Conservation (phyloP, 2,329 filamentous ascomycete species). For the Calcarisporium arbuscula region DNA sequence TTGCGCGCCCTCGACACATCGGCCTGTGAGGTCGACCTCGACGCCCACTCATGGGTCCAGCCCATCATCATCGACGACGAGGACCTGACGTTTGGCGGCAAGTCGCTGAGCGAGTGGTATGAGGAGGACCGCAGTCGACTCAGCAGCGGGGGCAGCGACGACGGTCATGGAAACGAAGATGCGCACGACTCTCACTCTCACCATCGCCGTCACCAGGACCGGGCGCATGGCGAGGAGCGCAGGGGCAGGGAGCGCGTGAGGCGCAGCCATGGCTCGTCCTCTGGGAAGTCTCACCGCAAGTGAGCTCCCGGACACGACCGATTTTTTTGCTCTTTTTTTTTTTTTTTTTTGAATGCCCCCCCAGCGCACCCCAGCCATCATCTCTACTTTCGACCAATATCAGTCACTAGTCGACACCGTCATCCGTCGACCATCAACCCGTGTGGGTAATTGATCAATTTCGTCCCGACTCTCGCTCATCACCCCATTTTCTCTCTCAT, state of each 20-base stretch:
- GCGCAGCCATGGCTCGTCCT: constrained; percentile 17
- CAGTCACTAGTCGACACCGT: not conserved
- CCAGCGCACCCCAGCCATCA: not conserved
- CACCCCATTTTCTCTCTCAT: constrained; percentile 1
- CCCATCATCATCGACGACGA: constrained; percentile 55
- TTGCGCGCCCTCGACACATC: constrained; percentile 24
- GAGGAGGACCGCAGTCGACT: constrained; percentile 40
- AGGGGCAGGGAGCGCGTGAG: constrained; percentile 33
- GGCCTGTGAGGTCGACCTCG: constrained; percentile 26
- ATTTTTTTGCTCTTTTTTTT: not conserved
- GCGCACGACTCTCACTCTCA: constrained; percentile 22
- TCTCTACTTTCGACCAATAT: constrained; percentile 4
- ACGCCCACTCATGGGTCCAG: constrained; percentile 40
- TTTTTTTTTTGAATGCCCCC: not conserved
- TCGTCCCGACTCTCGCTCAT: not conserved
- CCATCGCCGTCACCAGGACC: constrained; percentile 8
- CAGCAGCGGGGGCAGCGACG: constrained; percentile 29
- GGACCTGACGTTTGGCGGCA: constrained; percentile 55
- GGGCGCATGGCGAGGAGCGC: constrained; percentile 25
- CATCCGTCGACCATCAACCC: not conserved
- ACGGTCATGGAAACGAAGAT: constrained; percentile 19
- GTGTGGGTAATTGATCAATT: not conserved
- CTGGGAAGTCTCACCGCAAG: constrained; percentile 24
- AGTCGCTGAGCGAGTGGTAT: constrained; percentile 53
- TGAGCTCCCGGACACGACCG: constrained; percentile 12